Evolutionary conservation across 345 rosid genomes (phyloP).

Genomic region (Pugionium cornutum): DNA sequence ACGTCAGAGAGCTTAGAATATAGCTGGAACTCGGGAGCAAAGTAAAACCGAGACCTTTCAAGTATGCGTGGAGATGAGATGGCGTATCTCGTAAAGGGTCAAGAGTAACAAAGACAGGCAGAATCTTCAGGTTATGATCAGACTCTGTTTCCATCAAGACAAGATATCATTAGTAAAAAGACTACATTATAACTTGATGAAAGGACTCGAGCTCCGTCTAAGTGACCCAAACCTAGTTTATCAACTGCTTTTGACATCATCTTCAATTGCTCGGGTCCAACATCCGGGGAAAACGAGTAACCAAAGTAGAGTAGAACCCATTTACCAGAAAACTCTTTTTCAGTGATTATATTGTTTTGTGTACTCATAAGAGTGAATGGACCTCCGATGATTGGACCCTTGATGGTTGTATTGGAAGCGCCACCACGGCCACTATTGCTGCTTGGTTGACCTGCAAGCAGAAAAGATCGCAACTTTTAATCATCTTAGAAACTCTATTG

Average conservation of each 20-base stretch:
- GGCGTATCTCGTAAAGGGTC: slow-evolving; percentile 90
- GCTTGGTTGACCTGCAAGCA: slow-evolving; percentile 43
- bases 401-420: slow-evolving; percentile 32
- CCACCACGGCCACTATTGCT: slow-evolving; percentile 42
- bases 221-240: slow-evolving; percentile 57
- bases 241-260: slow-evolving; percentile 65
- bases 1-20: background rate
- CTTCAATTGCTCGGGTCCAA: slow-evolving; percentile 77
- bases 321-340: slow-evolving; percentile 59
- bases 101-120: slow-evolving; percentile 82
- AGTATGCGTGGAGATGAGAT: slow-evolving; percentile 71
- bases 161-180: slow-evolving; percentile 23
- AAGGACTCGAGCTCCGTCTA: slow-evolving; percentile 6
- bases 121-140: slow-evolving; percentile 50
- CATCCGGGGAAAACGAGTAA: slow-evolving; percentile 89
- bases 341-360: slow-evolving; percentile 54
- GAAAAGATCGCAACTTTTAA: background rate
- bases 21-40: background rate
- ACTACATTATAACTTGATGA: background rate
- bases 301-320: slow-evolving; percentile 92
- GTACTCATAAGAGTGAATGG: slow-evolving; percentile 69
- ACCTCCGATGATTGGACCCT: slow-evolving; percentile 79
- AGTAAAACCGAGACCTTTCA: slow-evolving; percentile 55
- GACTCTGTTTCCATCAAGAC: slow-evolving; percentile 52
- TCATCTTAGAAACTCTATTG: background rate